Evolutionary conservation across 208 protist genomes (phyloP).

Genomic region (Trypanosoma platydactyli): DNA sequence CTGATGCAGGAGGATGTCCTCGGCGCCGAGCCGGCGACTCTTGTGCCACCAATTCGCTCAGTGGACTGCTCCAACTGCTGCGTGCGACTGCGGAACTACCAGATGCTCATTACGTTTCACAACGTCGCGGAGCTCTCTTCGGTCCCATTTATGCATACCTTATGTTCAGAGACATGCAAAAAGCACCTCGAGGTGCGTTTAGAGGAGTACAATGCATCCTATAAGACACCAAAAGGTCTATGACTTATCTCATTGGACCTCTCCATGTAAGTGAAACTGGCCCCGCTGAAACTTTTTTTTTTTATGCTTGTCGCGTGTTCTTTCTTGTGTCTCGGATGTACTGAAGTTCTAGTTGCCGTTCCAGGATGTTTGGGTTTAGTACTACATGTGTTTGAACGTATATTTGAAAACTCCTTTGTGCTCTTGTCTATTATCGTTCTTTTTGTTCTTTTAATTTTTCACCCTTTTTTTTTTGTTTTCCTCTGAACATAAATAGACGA

Average conservation of each 20-base stretch:
- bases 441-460: slow-evolving; percentile 5
- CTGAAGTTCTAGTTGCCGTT: too few relatives aligned
- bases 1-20: slow-evolving; percentile 41
- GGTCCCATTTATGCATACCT: slow-evolving; percentile 72
- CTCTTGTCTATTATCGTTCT: slow-evolving; percentile 3
- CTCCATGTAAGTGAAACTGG: slow-evolving; percentile 3
- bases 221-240: background rate
- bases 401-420: background rate
- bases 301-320: background rate
- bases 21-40: slow-evolving; percentile 44
- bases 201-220: slow-evolving; percentile 41
- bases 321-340: too few relatives aligned
- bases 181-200: slow-evolving; percentile 48
- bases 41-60: slow-evolving; percentile 45
- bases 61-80: slow-evolving; percentile 82
- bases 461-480: slow-evolving; percentile 14
- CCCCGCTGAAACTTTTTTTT: background rate
- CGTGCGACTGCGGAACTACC: slow-evolving; percentile 51
- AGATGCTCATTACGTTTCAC: slow-evolving; percentile 65
- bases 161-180: slow-evolving; percentile 65
- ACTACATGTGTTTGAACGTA: background rate
- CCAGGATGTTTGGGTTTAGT: background rate
- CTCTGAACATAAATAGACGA: too few relatives aligned
- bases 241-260: background rate
- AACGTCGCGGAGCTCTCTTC: slow-evolving; percentile 27